These are phyloP conservation scores for Psilocybe cyanescens DNA, from an alignment of 768 basidiomycete species.

Conservation along the genomic window DNA sequence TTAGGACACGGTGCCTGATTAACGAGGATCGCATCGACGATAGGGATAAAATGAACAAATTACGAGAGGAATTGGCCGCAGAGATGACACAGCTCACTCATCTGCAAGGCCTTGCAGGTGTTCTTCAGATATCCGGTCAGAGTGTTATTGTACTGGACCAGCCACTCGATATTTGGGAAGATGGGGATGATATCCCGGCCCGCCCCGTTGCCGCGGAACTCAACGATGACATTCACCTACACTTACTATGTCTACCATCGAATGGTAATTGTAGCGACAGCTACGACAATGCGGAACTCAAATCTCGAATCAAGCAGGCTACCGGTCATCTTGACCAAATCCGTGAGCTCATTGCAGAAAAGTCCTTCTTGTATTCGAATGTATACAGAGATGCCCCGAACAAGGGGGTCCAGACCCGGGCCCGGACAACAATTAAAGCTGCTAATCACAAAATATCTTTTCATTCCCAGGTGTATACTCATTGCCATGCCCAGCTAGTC, in stretches of 20 bases:
- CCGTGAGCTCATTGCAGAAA: constrained; percentile 11
- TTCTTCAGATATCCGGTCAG: too few relatives aligned
- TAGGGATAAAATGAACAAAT: too few relatives aligned
- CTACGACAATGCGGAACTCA: background rate
- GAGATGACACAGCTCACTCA: too few relatives aligned
- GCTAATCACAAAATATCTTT: constrained; percentile 1
- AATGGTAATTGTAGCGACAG: background rate
- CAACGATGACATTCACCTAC: too few relatives aligned
- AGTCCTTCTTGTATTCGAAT: constrained; percentile 16
- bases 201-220: background rate
- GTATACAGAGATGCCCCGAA: background rate
- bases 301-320: background rate
- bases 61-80: too few relatives aligned
- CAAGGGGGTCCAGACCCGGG: constrained; percentile 3
- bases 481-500: background rate
- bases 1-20: background rate
- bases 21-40: too few relatives aligned
- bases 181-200: background rate
- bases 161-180: background rate
- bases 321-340: background rate
- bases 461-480: constrained; percentile 3
- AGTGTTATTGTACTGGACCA: background rate
- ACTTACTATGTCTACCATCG: background rate
- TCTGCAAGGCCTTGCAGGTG: too few relatives aligned
- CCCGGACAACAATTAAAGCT: background rate